Percentiles rank a stretch among this genome's conserved stretches.
Conservation (phyloP, 1,284 basidiomycete genomes). For the Ganoderma sinense region DNA sequence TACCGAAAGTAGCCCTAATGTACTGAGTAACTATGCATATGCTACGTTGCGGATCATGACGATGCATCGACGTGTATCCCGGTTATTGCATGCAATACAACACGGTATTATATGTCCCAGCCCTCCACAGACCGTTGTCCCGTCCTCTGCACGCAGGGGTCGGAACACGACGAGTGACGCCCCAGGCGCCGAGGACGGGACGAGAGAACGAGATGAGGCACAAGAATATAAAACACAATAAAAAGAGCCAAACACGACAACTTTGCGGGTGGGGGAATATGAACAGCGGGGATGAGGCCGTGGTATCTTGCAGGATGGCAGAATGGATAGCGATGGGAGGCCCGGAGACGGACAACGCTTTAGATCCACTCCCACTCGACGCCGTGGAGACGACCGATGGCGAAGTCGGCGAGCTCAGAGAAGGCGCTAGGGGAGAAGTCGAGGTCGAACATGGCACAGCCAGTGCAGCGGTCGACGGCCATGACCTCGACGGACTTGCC, state of each 20-base stretch:
- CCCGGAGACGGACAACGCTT: slow-evolving; percentile 30
- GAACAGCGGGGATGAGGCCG: slow-evolving; percentile 15
- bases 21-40: slow-evolving; percentile 13
- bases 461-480: slow-evolving; percentile 69
- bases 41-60: slow-evolving; percentile 33
- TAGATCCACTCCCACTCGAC: slow-evolving; percentile 57
- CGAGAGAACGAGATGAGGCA: slow-evolving; percentile 13
- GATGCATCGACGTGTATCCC: slow-evolving; percentile 14
- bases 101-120: slow-evolving; percentile 16
- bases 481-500: slow-evolving; percentile 58
- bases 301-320: slow-evolving; percentile 12
- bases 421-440: slow-evolving; percentile 71
- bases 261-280: slow-evolving; percentile 6
- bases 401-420: slow-evolving; percentile 40
- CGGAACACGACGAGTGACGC: slow-evolving; percentile 29
- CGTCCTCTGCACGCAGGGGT: slow-evolving; percentile 36
- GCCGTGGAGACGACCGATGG: slow-evolving; percentile 58
- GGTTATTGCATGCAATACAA: slow-evolving; percentile 32
- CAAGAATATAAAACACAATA: slow-evolving; percentile 28
- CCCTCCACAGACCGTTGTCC: slow-evolving; percentile 32
- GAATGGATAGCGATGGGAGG: slow-evolving; percentile 3
- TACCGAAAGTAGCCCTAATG: background rate
- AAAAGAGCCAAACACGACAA: slow-evolving; percentile 27
- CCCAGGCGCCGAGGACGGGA: slow-evolving; percentile 35
- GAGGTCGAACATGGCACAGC: slow-evolving; percentile 56